phyloP scores from a whole-genome alignment of 495 filamentous ascomycete genomes.

The Glonium stellatum region DNA sequence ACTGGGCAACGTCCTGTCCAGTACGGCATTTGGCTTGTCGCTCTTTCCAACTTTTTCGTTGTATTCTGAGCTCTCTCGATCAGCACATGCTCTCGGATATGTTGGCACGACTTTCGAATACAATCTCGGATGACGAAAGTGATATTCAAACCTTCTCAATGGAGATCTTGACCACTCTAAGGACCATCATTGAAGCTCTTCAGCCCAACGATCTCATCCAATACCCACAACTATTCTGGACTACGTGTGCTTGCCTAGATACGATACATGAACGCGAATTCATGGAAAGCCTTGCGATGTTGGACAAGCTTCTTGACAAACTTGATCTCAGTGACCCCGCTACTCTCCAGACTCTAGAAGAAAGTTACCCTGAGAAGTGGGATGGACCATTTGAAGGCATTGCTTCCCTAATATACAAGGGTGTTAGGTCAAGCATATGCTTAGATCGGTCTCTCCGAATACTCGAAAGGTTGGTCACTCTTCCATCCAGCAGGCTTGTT shows the following conservation, averaged over 20 bases:
- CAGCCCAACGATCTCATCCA: conserved; percentile 71
- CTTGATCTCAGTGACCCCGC: conserved; percentile 68
- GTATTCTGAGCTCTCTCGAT: conserved; percentile 81
- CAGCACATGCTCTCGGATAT: conserved; percentile 92
- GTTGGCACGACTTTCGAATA: conserved; percentile 88
- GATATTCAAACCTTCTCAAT: conserved; percentile 95
- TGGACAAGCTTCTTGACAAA: conserved; percentile 79
- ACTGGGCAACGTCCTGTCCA: conserved; percentile 93
- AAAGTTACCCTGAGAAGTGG: conserved; percentile 78
- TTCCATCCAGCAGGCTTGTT: conserved; percentile 75
- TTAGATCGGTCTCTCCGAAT: conserved; percentile 68
- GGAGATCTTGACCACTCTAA: conserved; percentile 91
- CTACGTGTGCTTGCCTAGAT: conserved; percentile 88
- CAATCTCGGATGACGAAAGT: conserved; percentile 82
- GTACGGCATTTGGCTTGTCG: conserved; percentile 93
- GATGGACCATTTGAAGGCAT: conserved; percentile 84
- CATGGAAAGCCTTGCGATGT: conserved; percentile 80
- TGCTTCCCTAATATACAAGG: conserved; percentile 80
- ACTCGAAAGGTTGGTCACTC: conserved; percentile 66
- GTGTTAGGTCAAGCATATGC: conserved; percentile 77
- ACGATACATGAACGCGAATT: conserved; percentile 95
- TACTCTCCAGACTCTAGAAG: conserved; percentile 61
- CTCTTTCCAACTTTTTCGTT: conserved; percentile 95
- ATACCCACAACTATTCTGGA: conserved; percentile 95
- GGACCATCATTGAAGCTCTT: conserved; percentile 78